Base-by-base conservation (phyloP, 2,329 filamentous ascomycete species). In the Fusarium agapanthi region DNA sequence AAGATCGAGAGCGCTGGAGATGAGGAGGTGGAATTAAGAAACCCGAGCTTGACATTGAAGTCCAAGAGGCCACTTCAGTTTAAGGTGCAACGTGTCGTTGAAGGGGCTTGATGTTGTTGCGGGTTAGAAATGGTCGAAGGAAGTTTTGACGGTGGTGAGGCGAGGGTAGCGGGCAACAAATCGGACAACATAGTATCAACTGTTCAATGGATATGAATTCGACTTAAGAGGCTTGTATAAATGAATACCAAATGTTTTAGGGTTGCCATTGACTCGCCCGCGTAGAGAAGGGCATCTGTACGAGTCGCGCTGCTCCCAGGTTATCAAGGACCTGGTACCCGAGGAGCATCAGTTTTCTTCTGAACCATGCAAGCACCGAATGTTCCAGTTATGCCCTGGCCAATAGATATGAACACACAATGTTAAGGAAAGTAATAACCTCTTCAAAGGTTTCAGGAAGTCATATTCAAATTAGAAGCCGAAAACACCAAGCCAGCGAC, bases 21-120 rank as follows among this genome's bases (percentile, higher is more conserved):
- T 18, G 24, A 41, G 16, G 40, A 35, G 30, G 15, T 59, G 11
- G 53, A 55, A 16, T 34, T 72, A 7, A 64, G 51, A 20, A 71
- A 71, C 8, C 68, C 68, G 1, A 68, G 68, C 6, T 35, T 71
- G 47, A 58, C 45, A 0, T 43, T 71, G 20, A 64, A 68, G n/a
- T 61, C 56, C 0, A 68, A 55, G 38, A 26, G 9, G 9, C 41
- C 38, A 10, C 38, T 71, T 6, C 22, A 5, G 0, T 67, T 59
- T 1, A 62, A 45, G 32, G 15, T 72, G 0, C 26, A 13, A 2
- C 34, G 16, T 9, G 18, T 22, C 15, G 10, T 2, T n/a, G 2
- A 32, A 18, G 28, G 22, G 9, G 3, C 3, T 3, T 53, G 20
- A n/a, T 15, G 6, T 14, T 22, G 3, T 20, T 6, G 16, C 11